Evolutionary conservation across 352 stramenopile genomes (phyloP).

Genomic region (Pythium dissimile): DNA sequence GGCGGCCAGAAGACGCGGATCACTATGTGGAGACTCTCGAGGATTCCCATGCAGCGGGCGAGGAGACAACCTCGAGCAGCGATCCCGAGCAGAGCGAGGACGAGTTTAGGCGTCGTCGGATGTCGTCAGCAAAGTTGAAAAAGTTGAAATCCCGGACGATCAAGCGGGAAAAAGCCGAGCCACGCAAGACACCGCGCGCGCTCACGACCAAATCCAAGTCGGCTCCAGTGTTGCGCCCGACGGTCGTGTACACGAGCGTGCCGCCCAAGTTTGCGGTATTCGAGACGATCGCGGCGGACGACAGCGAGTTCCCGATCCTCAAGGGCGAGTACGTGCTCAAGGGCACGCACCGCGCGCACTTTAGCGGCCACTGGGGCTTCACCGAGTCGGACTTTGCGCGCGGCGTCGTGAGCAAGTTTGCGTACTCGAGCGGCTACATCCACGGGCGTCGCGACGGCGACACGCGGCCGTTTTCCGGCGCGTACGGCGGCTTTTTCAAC

Average conservation of each 20-base stretch:
- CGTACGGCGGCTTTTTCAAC: conserved; percentile 71
- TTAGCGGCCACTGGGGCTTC: conserved; percentile 61
- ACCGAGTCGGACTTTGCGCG: conserved; percentile 46
- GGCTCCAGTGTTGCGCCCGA: not conserved
- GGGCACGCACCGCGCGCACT: conserved; percentile 40
- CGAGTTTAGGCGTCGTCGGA: not conserved
- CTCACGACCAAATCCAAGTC: not conserved
- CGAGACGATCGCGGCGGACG: conserved; percentile 31
- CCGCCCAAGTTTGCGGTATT: conserved; percentile 49
- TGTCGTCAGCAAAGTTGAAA: too few relatives aligned
- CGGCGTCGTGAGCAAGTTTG: conserved; percentile 48
- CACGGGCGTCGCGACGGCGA: conserved; percentile 26
- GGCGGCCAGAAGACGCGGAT: conserved; percentile 3
- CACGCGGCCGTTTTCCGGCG: conserved; percentile 55
- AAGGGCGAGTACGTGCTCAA: conserved; percentile 47
- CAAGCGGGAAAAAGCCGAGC: not conserved
- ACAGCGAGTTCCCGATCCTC: conserved; percentile 47
- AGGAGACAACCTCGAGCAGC: conserved; percentile 19
- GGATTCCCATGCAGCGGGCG: not conserved
- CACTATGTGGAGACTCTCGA: too few relatives aligned
- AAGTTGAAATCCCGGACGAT: not conserved
- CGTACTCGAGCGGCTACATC: conserved; percentile 50
- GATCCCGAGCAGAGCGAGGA: conserved; percentile 12
- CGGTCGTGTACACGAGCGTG: conserved; percentile 20
- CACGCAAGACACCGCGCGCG: not conserved